A percentile compares a stretch with the other conserved stretches of the same genome.
These are phyloP conservation scores for Hypericum perforatum DNA, from an alignment of 345 rosid species.

Conservation along the genomic window DNA sequence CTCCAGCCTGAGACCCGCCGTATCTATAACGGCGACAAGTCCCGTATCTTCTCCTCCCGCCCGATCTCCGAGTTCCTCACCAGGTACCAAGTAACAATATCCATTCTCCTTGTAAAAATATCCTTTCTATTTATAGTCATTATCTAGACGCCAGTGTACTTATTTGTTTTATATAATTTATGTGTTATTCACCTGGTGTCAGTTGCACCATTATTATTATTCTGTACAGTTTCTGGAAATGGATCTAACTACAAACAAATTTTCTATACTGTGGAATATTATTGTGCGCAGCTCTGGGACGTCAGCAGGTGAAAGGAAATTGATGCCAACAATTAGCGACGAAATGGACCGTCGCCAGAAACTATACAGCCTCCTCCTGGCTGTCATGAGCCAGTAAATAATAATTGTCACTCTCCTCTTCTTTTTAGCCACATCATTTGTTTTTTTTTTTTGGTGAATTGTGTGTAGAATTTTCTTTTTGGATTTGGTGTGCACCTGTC, in stretches of 20 bases:
- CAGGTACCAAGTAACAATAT: conserved; percentile 29
- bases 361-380: conserved; percentile 87
- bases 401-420: too few relatives aligned
- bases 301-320: conserved; percentile 94
- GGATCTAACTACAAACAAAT: background rate
- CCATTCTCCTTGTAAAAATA: too few relatives aligned
- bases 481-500: too few relatives aligned
- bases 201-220: too few relatives aligned
- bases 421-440: too few relatives aligned
- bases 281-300: conserved; percentile 69
- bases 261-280: background rate
- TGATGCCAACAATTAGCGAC: conserved; percentile 87
- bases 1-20: conserved; percentile 85
- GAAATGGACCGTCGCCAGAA: conserved; percentile 86
- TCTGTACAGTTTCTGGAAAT: too few relatives aligned
- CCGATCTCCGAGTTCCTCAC: conserved; percentile 97
- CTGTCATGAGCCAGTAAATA: conserved; percentile 94
- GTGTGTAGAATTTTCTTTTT: too few relatives aligned
- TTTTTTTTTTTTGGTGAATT: too few relatives aligned
- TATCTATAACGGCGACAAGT: conserved; percentile 80
- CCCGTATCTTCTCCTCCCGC: conserved; percentile 69
- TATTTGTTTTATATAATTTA: too few relatives aligned
- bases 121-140: too few relatives aligned
- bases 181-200: too few relatives aligned
- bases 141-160: too few relatives aligned